Conservation (phyloP, 148 eudicot species). For the Nepenthes gracilis region DNA sequence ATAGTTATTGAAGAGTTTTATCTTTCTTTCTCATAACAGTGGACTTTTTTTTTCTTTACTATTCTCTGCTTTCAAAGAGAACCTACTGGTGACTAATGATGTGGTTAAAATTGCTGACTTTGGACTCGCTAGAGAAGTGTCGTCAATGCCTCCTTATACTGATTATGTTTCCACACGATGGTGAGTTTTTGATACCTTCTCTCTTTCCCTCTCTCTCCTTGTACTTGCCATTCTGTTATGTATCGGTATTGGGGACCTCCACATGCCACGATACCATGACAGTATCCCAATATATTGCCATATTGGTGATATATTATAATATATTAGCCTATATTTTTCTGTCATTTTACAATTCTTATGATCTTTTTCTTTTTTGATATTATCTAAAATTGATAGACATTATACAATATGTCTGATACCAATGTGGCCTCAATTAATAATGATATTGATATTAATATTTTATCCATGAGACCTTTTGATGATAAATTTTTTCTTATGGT, state of each 20-base stretch:
- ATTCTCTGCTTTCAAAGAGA: constrained; percentile 34
- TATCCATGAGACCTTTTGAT: too few species aligned
- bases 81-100: constrained; percentile 72
- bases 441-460: too few species aligned
- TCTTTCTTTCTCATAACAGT: not conserved
- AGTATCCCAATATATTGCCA: too few species aligned
- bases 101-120: constrained; percentile 87
- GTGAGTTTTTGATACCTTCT: constrained; percentile 28
- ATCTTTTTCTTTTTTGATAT: too few species aligned
- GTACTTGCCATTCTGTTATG: not conserved
- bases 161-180: constrained; percentile 98
- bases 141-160: constrained; percentile 83
- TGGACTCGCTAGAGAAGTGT: constrained; percentile 86
- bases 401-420: too few species aligned
- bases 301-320: too few species aligned
- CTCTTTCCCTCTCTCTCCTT: not conserved
- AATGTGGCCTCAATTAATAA: too few species aligned
- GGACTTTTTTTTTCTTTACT: not conserved
- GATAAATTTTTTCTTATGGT: constrained; percentile 2
- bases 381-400: too few species aligned
- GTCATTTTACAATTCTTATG: too few species aligned
- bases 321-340: too few species aligned
- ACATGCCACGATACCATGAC: too few species aligned
- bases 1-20: constrained; percentile 4
- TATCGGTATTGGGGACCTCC: too few species aligned